Percentiles rank a stretch among this genome's conserved stretches.
Evolutionary conservation across 2,329 filamentous ascomycete genomes (phyloP).

Genomic region (Alternaria sp.): DNA sequence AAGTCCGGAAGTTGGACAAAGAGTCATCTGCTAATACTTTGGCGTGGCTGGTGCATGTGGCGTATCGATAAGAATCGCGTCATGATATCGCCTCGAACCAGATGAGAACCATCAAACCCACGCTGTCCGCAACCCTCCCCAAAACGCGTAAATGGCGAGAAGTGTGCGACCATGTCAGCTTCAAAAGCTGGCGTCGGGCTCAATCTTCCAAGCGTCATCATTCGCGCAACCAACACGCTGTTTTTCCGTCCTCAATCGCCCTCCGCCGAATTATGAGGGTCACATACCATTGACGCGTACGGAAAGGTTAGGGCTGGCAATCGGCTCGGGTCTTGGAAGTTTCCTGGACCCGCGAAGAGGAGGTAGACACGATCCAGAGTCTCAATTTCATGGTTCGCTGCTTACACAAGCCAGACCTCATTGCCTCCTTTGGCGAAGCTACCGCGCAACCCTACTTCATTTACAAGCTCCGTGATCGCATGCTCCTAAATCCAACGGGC

Average conservation of each 20-base stretch:
- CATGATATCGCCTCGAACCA: conserved; percentile 10
- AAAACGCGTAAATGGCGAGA: conserved; percentile 23
- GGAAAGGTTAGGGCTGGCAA: conserved; percentile 75
- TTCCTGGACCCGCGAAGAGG: conserved; percentile 79
- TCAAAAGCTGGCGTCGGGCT: conserved; percentile 1
- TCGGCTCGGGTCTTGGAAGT: conserved; percentile 66
- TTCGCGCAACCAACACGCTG: conserved; percentile 40
- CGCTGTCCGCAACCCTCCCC: neutral
- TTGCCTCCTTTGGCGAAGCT: conserved; percentile 91
- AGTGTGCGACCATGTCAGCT: conserved; percentile 14
- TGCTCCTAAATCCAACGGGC: conserved; percentile 84
- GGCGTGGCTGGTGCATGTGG: conserved; percentile 25
- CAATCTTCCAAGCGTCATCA: neutral
- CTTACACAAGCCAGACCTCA: conserved; percentile 69
- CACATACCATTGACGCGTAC: conserved; percentile 85
- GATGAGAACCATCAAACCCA: neutral
- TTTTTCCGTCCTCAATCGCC: conserved; percentile 86
- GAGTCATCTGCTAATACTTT: conserved; percentile 10
- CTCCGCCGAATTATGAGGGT: conserved; percentile 84
- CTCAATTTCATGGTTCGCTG: neutral
- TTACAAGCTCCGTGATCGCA: conserved; percentile 85
- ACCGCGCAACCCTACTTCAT: conserved; percentile 97
- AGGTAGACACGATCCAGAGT: conserved; percentile 55
- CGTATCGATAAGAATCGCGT: conserved; percentile 27
- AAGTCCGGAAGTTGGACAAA: neutral